Conservation (phyloP, 371 early-diverging fungal genomes). For the Thermomucor indicae-seudaticae region DNA sequence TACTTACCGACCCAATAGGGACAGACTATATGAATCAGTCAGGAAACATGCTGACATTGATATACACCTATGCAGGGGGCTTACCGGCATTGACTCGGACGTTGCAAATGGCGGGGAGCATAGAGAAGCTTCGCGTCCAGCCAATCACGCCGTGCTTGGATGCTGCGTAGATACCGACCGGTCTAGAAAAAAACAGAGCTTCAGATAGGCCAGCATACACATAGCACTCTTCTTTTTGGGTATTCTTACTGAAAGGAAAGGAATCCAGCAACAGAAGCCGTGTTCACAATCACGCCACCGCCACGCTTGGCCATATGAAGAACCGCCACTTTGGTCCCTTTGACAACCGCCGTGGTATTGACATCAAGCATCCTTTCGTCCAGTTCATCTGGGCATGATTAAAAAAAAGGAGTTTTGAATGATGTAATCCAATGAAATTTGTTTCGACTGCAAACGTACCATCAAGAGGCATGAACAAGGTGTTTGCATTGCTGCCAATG, state of each 20-base stretch:
- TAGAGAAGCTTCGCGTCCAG: slow-evolving; percentile 12
- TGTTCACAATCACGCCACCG: slow-evolving; percentile 46
- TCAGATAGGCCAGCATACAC: slow-evolving; percentile 3
- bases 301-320: slow-evolving; percentile 34
- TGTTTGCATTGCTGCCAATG: slow-evolving; percentile 20
- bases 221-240: not conserved
- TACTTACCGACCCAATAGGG: slow-evolving; percentile 18
- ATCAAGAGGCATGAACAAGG: slow-evolving; percentile 21
- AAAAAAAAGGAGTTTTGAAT: not conserved
- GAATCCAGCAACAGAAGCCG: slow-evolving; percentile 32
- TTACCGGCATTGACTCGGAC: slow-evolving; percentile 35
- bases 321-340: slow-evolving; percentile 40
- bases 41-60: not conserved
- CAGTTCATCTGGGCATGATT: slow-evolving; percentile 3
- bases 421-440: not conserved
- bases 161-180: slow-evolving; percentile 12
- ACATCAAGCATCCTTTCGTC: slow-evolving; percentile 55
- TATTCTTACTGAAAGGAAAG: slow-evolving; percentile 11
- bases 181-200: not conserved
- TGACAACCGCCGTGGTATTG: slow-evolving; percentile 64
- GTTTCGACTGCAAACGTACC: slow-evolving; percentile 4
- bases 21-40: slow-evolving; percentile 5
- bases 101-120: slow-evolving; percentile 24
- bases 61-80: not conserved
- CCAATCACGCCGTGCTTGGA: slow-evolving; percentile 24